Evolutionary conservation across 2,329 filamentous ascomycete species (phyloP).

Genomic region (Davidsoniella virescens): DNA sequence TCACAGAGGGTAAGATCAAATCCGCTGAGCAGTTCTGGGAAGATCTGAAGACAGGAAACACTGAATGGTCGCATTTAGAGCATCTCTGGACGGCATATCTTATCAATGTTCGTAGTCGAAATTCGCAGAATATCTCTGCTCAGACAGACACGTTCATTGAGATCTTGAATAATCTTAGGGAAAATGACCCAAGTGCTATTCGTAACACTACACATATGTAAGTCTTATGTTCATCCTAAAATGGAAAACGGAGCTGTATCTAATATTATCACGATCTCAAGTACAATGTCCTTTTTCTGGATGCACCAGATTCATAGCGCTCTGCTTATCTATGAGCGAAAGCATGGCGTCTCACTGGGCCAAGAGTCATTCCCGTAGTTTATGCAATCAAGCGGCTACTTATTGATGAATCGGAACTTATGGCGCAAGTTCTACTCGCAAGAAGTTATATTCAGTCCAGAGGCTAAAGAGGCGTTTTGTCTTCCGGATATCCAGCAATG

Average conservation of each 20-base stretch:
- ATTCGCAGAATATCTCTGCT: not conserved
- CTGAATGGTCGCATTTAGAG: not conserved
- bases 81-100: conserved; percentile 1
- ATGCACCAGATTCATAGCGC: not conserved
- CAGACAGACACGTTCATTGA: not conserved
- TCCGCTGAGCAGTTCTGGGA: not conserved
- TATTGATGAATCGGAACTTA: not conserved
- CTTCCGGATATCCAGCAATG: not conserved
- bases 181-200: not conserved
- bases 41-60: not conserved
- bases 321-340: not conserved
- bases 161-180: not conserved
- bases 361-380: not conserved
- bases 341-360: not conserved
- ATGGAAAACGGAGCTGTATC: too few relatives aligned
- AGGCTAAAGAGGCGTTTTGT: not conserved
- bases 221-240: not conserved
- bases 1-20: not conserved
- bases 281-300: conserved; percentile 7
- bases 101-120: not conserved
- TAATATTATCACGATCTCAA: not conserved
- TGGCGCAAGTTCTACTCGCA: conserved; percentile 2
- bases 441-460: not conserved
- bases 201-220: conserved; percentile 4
- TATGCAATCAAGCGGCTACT: not conserved